Base-by-base conservation (phyloP, 768 basidiomycete species). In the Tricholoma saponaceum region DNA sequence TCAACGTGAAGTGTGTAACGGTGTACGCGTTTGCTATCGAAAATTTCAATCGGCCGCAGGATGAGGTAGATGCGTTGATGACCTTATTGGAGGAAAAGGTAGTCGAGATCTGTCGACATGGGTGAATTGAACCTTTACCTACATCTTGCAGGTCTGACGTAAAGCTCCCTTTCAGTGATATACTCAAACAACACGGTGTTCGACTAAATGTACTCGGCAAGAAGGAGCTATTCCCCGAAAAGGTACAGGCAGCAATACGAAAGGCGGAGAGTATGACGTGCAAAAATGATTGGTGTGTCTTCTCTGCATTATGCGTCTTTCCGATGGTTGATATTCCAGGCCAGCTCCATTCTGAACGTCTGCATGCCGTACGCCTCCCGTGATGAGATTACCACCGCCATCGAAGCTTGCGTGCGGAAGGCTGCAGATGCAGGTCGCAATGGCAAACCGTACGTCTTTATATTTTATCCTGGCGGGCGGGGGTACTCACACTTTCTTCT, bases 21-120 rank as follows among this genome's bases (percentile, higher is more conserved):
- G 91, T 89, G n/a, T 99, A 96, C 65, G 93, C 94, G n/a, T 99
- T 99, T 72, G 84, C 95, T 1, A 94, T 98, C 59, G 96, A 98
- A 65, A 99, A 98, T 74, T 98, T 98, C 75, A 91, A 91, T 60
- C 83, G 97, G 20, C 81, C 89, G 0, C 76, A 82, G 54, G 87
- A 87, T 4, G 97, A 99, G 69, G 93, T 99, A 1, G 84, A 89
- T 23, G 84, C 85, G 2, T 78, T 98, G 63, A 94, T 99, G 93
- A 70, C 75, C n/a, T 70, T 99, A 50, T 89, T 90, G 0, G 86
- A 92, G 52, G 62, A 60, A 79, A 86, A 88, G 60, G 78, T 98
- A 26, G 67, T 86, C 33, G 92, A 96, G 69, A 76, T 98, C 16
- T 89, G 86, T 52, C 65, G 79, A 58, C 82, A 91, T 63, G 95